These are phyloP conservation scores for Hypericum androsaemum DNA, from an alignment of 345 rosid genomes.

Conservation along the genomic window DNA sequence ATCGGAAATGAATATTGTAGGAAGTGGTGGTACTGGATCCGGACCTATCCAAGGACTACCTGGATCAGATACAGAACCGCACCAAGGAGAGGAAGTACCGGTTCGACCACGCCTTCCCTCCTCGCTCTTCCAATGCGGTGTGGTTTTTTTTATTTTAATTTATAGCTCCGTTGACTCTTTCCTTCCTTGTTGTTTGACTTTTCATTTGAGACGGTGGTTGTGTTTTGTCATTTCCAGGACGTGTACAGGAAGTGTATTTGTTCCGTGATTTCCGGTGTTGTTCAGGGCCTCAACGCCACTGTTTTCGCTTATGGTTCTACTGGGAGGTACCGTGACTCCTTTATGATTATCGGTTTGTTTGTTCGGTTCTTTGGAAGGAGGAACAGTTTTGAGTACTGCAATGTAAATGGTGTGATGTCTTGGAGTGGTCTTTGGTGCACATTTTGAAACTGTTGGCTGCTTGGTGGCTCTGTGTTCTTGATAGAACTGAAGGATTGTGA, in stretches of 20 bases:
- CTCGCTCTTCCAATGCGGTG: conserved; percentile 57
- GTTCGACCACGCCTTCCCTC: conserved; percentile 79
- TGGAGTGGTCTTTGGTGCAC: no score
- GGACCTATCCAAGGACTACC: conserved; percentile 75
- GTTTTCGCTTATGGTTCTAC: conserved; percentile 96
- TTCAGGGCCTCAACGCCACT: conserved; percentile 87
- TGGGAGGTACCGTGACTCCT: conserved; percentile 55
- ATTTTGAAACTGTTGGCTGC: no score
- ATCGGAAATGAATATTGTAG: conserved; percentile 19
- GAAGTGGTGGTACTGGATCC: conserved; percentile 83
- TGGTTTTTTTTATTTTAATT: background rate
- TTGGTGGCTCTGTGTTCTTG: no score
- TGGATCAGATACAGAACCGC: conserved; percentile 70
- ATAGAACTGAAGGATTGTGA: no score
- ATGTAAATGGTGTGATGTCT: no score
- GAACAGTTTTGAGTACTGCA: background rate
- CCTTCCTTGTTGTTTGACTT: background rate
- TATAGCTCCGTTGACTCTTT: background rate
- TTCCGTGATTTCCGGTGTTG: conserved; percentile 70
- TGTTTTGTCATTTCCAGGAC: conserved; percentile 33
- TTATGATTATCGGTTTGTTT: background rate
- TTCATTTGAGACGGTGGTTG: conserved; percentile 2
- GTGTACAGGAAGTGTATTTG: conserved; percentile 55
- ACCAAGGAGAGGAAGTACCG: conserved; percentile 74
- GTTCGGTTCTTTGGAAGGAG: background rate